These are phyloP conservation scores for Peniophora sp. DNA, from an alignment of 1,284 basidiomycete genomes.

Conservation along the genomic window DNA sequence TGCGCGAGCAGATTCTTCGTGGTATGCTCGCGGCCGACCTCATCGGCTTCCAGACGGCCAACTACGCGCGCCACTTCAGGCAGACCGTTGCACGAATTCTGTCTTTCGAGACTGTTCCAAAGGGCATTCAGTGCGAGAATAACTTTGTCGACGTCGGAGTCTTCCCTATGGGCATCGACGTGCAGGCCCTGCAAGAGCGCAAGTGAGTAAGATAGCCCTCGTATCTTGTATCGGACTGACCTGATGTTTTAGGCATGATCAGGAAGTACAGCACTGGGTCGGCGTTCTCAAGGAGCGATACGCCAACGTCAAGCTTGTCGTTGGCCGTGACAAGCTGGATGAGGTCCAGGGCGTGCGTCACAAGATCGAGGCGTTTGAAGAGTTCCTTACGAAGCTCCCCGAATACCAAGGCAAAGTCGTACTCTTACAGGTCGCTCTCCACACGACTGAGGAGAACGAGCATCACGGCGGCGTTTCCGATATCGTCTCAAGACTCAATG, in stretches of 20 bases:
- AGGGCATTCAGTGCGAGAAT: constrained; percentile 63
- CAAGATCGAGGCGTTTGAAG: constrained; percentile 79
- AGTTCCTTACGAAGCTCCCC: constrained; percentile 74
- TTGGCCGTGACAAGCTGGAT: constrained; percentile 84
- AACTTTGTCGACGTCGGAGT: constrained; percentile 80
- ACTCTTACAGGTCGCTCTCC: constrained; percentile 81
- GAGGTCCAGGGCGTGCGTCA: constrained; percentile 75
- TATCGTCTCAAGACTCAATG: constrained; percentile 76
- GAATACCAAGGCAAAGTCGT: constrained; percentile 77
- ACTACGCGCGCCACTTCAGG: constrained; percentile 70
- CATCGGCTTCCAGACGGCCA: constrained; percentile 82
- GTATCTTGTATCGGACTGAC: constrained; percentile 5
- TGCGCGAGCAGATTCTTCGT: constrained; percentile 56
- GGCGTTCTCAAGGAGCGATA: constrained; percentile 71
- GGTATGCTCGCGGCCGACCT: constrained; percentile 73
- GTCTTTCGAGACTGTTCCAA: constrained; percentile 74
- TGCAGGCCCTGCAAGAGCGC: constrained; percentile 58
- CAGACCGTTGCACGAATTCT: constrained; percentile 82
- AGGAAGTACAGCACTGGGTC: constrained; percentile 80
- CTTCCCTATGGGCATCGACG: constrained; percentile 89
- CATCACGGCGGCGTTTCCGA: constrained; percentile 69
- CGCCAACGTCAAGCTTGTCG: constrained; percentile 77
- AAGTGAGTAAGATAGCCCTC: constrained; percentile 33
- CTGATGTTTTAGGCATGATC: constrained; percentile 44
- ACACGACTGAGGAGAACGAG: constrained; percentile 75